These are phyloP conservation scores for Leptographium galeiforme DNA, from an alignment of 2,329 filamentous ascomycete genomes.

Conservation along the genomic window DNA sequence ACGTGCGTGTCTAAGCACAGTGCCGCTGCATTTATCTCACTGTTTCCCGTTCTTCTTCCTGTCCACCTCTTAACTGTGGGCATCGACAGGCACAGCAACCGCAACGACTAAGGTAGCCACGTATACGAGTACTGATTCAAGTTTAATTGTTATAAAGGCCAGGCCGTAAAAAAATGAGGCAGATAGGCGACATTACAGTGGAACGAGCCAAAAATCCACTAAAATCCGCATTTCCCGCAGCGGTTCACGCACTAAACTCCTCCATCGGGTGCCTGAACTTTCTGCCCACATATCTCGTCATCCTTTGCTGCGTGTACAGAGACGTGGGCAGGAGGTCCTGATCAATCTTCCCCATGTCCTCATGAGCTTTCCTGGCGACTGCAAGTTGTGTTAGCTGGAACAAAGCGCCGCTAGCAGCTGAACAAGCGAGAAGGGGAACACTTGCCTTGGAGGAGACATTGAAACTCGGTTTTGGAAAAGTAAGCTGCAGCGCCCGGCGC, in stretches of 20 bases:
- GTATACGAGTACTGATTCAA: too few relatives aligned
- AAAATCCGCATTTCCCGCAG: background rate
- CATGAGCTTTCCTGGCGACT: background rate
- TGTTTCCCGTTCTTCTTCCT: too few relatives aligned
- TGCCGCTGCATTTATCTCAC: too few relatives aligned
- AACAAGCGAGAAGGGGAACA: background rate
- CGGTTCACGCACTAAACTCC: background rate
- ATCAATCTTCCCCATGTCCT: background rate
- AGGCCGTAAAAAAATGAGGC: too few relatives aligned
- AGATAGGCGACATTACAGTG: too few relatives aligned
- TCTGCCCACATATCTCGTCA: background rate
- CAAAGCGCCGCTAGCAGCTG: background rate
- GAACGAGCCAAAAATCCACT: background rate
- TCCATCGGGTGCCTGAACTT: background rate
- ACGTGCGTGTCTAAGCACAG: too few relatives aligned
- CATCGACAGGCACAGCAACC: too few relatives aligned
- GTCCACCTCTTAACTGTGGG: too few relatives aligned
- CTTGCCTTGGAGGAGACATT: background rate
- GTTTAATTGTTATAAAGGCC: too few relatives aligned
- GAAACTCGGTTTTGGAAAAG: background rate
- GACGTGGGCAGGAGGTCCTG: background rate
- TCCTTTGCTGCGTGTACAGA: background rate
- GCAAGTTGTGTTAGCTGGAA: background rate
- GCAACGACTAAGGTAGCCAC: background rate
- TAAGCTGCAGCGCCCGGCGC: background rate